Conservation (phyloP, 1,139 yeast species). For the Yamadazyma triangularis region DNA sequence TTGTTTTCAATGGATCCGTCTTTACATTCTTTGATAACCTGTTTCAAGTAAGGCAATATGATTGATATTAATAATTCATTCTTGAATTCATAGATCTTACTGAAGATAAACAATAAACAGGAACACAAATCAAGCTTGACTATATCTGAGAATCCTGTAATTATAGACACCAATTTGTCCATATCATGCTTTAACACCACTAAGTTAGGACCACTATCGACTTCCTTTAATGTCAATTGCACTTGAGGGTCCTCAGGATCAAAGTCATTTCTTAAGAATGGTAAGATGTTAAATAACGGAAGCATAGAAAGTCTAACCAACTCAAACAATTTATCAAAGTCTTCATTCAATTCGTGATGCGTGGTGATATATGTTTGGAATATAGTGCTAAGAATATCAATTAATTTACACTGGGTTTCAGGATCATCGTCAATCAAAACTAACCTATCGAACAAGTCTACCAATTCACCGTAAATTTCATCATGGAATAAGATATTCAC, state of each 20-base stretch:
- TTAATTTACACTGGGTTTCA: slow-evolving; percentile 48
- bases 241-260: slow-evolving; percentile 32
- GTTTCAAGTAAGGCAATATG: slow-evolving; percentile 55
- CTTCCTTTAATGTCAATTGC: slow-evolving; percentile 26
- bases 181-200: slow-evolving; percentile 50
- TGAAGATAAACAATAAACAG: slow-evolving; percentile 61
- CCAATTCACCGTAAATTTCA: slow-evolving; percentile 67
- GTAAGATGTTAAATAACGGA: slow-evolving; percentile 56
- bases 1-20: slow-evolving; percentile 11
- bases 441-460: slow-evolving; percentile 73
- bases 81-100: slow-evolving; percentile 51
- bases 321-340: slow-evolving; percentile 79
- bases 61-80: slow-evolving; percentile 46
- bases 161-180: slow-evolving; percentile 55
- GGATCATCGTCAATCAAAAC: slow-evolving; percentile 54
- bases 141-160: slow-evolving; percentile 58
- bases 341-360: slow-evolving; percentile 39
- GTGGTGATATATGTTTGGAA: slow-evolving; percentile 30
- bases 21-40: slow-evolving; percentile 32
- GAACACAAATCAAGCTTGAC: slow-evolving; percentile 68
- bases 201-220: slow-evolving; percentile 30
- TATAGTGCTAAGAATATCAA: slow-evolving; percentile 51
- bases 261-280: slow-evolving; percentile 51
- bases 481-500: slow-evolving; percentile 62
- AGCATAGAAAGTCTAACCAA: slow-evolving; percentile 68